Evolutionary conservation across 1,284 basidiomycete genomes (phyloP), one percentile per base, ranked within the genome.

Genomic region (Heterobasidion annosum): DNA sequence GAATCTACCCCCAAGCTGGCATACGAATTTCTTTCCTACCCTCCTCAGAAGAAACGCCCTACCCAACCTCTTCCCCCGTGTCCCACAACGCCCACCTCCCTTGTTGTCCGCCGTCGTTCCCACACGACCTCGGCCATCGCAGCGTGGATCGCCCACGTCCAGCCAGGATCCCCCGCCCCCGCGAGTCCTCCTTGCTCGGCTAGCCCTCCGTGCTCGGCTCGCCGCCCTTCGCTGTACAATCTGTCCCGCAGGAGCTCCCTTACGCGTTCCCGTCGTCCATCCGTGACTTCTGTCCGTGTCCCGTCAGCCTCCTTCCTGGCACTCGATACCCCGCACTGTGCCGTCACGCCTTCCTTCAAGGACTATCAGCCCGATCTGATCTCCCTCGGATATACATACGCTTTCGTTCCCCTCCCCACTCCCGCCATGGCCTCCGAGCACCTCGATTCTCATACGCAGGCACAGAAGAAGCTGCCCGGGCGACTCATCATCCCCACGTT

Each of bases 91-190:
- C 16, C 45, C 5, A 16, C 45, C 10, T 47, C 45, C 45, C 19
- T 4, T 49, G 15, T 32, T 50, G 50, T 54, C 48, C 67, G 61
- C 48, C 69, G 63, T 56, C 68, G 67, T 55, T 75, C 72, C 32
- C 68, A 63, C 57, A 69, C 72, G 33, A 68, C 66, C 64, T 65
- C 67, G 34, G 43, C 59, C 33, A 82, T 86, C 47, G 60, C 75
- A 37, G 62, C 74, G 49, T 86, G 84, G 84, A 77, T 77, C 5
- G 68, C 79, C 18, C 73, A 71, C 58, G 81, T 88, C 52, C 79
- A 82, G 49, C 85, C 85, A 4, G 85, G 85, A 13, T 82, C 85
- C 13, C 85, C 85, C 9, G 71, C 77, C 0, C 77, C 81, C 0
- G 53, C 54, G 2, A 57, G 49, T 33, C 65, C 67, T 33, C 73